A percentile compares a stretch with the other conserved stretches of the same genome.
Conservation (phyloP, 176 grass and related monocot species). For the Hyparrhenia diplandra region DNA sequence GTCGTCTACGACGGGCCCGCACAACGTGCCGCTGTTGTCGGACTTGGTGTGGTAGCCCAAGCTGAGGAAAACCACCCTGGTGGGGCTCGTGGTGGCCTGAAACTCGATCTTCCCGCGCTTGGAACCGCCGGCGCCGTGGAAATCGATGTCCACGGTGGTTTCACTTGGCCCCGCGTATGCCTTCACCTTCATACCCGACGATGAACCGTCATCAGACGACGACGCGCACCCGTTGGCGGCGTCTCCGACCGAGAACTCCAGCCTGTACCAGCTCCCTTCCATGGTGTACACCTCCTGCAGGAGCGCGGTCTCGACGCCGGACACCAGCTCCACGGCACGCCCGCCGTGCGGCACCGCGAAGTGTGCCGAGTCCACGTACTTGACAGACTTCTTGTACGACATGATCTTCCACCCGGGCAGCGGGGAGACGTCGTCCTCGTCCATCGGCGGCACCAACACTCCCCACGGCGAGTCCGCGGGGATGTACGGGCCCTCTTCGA, state of each 20-base stretch:
- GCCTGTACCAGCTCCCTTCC: conserved; percentile 36
- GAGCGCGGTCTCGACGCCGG: conserved; percentile 52
- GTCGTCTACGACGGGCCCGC: conserved; percentile 52
- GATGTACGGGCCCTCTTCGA: conserved; percentile 57
- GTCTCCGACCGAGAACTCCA: conserved; percentile 55
- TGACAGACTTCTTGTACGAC: conserved; percentile 51
- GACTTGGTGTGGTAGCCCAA: conserved; percentile 31
- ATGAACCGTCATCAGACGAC: neutral
- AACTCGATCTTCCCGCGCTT: conserved; percentile 42
- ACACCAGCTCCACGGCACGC: conserved; percentile 58
- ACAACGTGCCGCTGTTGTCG: conserved; percentile 54
- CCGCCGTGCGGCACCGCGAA: conserved; percentile 44
- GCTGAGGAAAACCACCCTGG: conserved; percentile 48
- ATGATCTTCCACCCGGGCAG: conserved; percentile 56
- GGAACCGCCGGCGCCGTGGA: conserved; percentile 33
- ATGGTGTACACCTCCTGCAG: conserved; percentile 40
- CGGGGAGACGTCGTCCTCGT: conserved; percentile 48
- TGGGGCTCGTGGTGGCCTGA: conserved; percentile 4
- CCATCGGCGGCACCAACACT: conserved; percentile 46
- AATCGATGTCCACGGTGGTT: conserved; percentile 25
- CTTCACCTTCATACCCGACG: conserved; percentile 14
- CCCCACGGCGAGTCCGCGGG: conserved; percentile 24
- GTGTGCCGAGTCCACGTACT: conserved; percentile 57
- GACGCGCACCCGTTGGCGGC: conserved; percentile 36
- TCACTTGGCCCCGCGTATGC: conserved; percentile 29